Conservation (phyloP, 192 early-diverging fungal genomes). For the Coemansia sp. region DNA sequence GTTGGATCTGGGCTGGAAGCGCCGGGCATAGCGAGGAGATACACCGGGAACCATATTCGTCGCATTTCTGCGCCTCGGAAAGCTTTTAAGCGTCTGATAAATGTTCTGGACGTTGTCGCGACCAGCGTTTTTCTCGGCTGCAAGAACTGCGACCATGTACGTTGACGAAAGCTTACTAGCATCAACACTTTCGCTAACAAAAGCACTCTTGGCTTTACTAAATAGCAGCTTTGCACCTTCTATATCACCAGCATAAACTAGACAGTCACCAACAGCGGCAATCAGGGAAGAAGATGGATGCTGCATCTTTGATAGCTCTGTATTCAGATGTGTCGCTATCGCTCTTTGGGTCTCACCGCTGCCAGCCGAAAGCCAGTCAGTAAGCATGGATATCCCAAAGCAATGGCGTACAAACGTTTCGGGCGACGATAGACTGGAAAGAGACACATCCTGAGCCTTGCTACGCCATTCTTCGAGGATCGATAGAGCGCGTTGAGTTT, state of each 20-base stretch:
- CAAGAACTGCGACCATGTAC: constrained; percentile 20
- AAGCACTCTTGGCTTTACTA: constrained; percentile 8
- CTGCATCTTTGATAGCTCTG: constrained; percentile 2
- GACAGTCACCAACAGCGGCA: constrained; percentile 31
- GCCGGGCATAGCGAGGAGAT: constrained; percentile 24
- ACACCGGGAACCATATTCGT: constrained; percentile 20
- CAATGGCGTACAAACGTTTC: constrained; percentile 29
- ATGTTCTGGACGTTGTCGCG: background rate
- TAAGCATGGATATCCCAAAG: constrained; percentile 35
- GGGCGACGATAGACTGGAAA: constrained; percentile 8
- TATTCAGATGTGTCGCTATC: constrained; percentile 21
- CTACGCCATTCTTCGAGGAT: constrained; percentile 27
- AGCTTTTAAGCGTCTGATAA: constrained; percentile 23
- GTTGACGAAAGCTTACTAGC: constrained; percentile 9
- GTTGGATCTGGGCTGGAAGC: constrained; percentile 19
- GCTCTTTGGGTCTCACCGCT: background rate
- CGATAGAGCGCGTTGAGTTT: constrained; percentile 10
- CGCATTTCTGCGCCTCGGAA: constrained; percentile 13
- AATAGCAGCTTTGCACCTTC: constrained; percentile 18
- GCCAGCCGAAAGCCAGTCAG: constrained; percentile 13
- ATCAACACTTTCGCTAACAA: background rate
- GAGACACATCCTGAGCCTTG: constrained; percentile 19
- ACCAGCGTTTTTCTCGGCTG: constrained; percentile 1
- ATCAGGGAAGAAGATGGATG: constrained; percentile 11
- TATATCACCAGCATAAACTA: constrained; percentile 24